Conservation (phyloP, 192 early-diverging fungal species). For the Dispira simplex region DNA sequence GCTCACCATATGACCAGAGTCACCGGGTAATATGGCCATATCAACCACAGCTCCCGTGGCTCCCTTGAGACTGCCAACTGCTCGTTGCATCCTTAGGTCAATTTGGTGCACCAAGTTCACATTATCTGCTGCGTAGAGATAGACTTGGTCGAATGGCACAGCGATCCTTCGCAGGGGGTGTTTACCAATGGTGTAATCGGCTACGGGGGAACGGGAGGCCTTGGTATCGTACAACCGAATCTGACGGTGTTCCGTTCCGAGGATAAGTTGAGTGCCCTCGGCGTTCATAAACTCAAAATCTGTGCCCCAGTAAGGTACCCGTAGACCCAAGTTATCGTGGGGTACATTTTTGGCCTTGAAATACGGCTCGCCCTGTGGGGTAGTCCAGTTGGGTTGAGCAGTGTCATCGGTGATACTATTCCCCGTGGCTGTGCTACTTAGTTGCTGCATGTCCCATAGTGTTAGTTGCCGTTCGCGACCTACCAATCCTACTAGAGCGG, state of each 20-base stretch:
- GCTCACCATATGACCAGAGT: background rate
- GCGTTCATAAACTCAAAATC: background rate
- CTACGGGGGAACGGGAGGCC: background rate
- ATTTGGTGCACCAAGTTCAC: background rate
- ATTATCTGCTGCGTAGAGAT: conserved; percentile 3
- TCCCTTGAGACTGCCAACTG: background rate
- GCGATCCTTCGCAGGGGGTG: background rate
- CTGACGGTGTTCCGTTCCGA: background rate
- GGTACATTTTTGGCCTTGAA: conserved; percentile 1
- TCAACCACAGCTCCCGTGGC: background rate
- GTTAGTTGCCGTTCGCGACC: background rate
- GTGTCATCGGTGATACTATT: background rate
- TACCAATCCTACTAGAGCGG: background rate
- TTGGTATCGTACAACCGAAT: background rate
- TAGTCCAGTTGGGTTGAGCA: background rate
- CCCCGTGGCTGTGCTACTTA: background rate
- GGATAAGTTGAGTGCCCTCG: background rate
- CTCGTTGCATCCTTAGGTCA: background rate
- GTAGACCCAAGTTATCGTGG: background rate
- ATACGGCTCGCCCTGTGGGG: background rate
- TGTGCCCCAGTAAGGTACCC: background rate
- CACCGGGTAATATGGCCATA: background rate
- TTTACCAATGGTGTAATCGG: background rate
- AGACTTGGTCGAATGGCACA: background rate
- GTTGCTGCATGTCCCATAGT: background rate